A percentile compares a stretch with the other conserved stretches of the same genome.
Conservation (phyloP, 768 basidiomycete species). For the Lentinula lateritia region DNA sequence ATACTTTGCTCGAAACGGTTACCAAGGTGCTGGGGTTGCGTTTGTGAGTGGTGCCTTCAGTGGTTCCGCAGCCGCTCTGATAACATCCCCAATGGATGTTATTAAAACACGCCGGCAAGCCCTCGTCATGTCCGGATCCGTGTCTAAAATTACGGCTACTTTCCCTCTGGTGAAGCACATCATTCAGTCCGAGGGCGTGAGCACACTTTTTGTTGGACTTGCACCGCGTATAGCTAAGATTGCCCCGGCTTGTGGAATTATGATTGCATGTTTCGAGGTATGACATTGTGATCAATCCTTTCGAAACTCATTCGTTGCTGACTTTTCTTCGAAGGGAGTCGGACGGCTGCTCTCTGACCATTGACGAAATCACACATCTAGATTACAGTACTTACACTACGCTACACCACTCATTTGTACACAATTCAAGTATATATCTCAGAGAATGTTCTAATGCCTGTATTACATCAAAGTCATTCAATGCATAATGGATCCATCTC, state of each 20-base stretch:
- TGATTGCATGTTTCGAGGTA: constrained; percentile 96
- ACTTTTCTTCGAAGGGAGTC: constrained; percentile 40
- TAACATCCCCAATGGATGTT: constrained; percentile 96
- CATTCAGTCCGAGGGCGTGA: constrained; percentile 68
- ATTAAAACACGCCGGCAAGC: constrained; percentile 93
- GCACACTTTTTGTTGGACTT: constrained; percentile 79
- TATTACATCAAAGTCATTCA: constrained; percentile 2
- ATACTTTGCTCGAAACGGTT: constrained; percentile 44
- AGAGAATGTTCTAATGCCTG: neutral
- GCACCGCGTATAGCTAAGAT: constrained; percentile 90
- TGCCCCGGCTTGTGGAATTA: constrained; percentile 95
- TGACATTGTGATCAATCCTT: constrained; percentile 14
- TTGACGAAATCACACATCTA: constrained; percentile 1
- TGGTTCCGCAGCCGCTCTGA: constrained; percentile 78
- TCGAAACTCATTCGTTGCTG: constrained; percentile 9
- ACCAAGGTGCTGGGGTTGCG: constrained; percentile 60
- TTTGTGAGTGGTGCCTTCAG: constrained; percentile 90
- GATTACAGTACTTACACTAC: neutral
- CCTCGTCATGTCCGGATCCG: constrained; percentile 56
- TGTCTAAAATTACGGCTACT: constrained; percentile 23
- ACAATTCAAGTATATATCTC: neutral
- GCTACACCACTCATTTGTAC: neutral
- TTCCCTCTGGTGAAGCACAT: constrained; percentile 66
- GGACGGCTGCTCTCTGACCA: constrained; percentile 43
- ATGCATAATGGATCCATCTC: constrained; percentile 6